Conservation (phyloP, 1,139 yeast species). For the Hansenula sp. region DNA sequence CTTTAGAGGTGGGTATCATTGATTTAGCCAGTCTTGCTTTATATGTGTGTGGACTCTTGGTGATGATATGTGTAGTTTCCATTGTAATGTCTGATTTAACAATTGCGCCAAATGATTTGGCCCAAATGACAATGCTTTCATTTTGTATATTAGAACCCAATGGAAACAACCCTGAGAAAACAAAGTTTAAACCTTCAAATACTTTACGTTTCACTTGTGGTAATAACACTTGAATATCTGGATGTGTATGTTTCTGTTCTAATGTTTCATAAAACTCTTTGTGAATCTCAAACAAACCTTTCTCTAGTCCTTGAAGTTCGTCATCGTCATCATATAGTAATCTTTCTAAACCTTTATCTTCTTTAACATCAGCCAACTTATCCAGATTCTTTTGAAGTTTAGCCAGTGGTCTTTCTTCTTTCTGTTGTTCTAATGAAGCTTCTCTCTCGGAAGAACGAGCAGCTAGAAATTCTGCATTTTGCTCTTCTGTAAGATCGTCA, state of each 20-base stretch:
- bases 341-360: conserved; percentile 31
- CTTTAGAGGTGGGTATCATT: conserved; percentile 57
- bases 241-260: conserved; percentile 25
- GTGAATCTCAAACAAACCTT: conserved; percentile 62
- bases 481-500: conserved; percentile 28
- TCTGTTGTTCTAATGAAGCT: conserved; percentile 33
- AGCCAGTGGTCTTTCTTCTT: conserved; percentile 72
- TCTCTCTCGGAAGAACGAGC: conserved; percentile 28
- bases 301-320: conserved; percentile 63
- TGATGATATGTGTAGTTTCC: conserved; percentile 84
- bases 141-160: conserved; percentile 63
- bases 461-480: conserved; percentile 25
- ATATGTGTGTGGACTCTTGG: conserved; percentile 67
- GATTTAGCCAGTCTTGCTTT: conserved; percentile 74
- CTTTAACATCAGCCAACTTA: conserved; percentile 45
- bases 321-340: conserved; percentile 75
- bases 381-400: conserved; percentile 75
- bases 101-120: conserved; percentile 84
- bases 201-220: conserved; percentile 68
- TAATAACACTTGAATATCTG: conserved; percentile 64
- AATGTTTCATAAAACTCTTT: conserved; percentile 54
- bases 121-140: conserved; percentile 90
- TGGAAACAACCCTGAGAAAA: conserved; percentile 87
- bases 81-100: conserved; percentile 72
- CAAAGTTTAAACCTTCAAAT: conserved; percentile 62